Base-by-base conservation (phyloP, 2,329 filamentous ascomycete genomes). In the Fusarium staphyleae region DNA sequence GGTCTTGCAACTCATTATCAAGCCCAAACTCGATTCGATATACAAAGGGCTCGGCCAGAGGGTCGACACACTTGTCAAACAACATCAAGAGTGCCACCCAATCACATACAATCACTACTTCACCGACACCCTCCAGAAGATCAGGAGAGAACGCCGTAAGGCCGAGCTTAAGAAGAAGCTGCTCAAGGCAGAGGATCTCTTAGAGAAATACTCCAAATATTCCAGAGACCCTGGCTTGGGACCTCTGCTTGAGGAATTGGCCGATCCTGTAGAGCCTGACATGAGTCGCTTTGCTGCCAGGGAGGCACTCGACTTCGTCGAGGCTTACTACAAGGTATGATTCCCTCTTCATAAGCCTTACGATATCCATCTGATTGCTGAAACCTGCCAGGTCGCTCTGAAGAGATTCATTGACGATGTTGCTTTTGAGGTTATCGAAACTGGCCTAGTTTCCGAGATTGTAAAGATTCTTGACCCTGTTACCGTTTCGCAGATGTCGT, bases 81-180 rank as follows among this genome's bases (percentile, higher is more conserved):
- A 74, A 81, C 68, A 78, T 73, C 55, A 66, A 5, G 30, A 68
- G 8, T 63, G 73, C 0, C 78, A 83, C 58, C 80, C 80, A 0
- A 81, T 83, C 29, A 86, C 81, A 0, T 85, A 85, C 56, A 82
- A 84, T 33, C 68, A 77, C 13, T 69, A 79, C 29, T 80, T 79
- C 19, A 72, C 71, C 0, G 67, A 79, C 12, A 69, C 62, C 1
- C 65, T 81, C 1, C 68, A 74, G 24, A 62, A 66, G 1, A 48
- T 67, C 19, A 68, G 69, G 5, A 19, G 24, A 2, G 15, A 60
- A 2, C 45, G 66, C 7, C 33, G 54, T 5, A 45, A 16, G 2
- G 4, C 5, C 1, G n/a, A 44, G 11, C 41, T 67, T 2, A n/a
- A 40, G 8, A 14, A 33, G 19, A 22, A 22, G 19, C 4, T 22